Base-by-base conservation (phyloP, 2,329 filamentous ascomycete species). In the Ascochyta pisi region DNA sequence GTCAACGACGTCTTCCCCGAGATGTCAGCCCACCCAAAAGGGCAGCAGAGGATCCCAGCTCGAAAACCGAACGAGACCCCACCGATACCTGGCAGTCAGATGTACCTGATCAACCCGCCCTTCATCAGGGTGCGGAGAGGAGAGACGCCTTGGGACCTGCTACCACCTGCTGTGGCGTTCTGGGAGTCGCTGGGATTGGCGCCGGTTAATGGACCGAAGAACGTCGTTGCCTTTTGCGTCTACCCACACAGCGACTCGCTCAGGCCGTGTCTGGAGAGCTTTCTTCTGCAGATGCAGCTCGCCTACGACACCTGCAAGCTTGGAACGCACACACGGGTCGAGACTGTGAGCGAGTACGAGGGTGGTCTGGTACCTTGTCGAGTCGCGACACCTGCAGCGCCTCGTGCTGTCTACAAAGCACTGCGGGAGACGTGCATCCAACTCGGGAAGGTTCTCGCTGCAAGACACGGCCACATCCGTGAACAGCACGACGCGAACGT, bases 171-270 rank as follows among this genome's bases (percentile, higher is more conserved):
- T 0, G 78, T 94, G 19, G 78, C 83, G 1, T 96, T 95, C 68
- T 96, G 91, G 92, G 91, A 95, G 69, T 87, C 88, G 42, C 78
- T 96, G 16, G 89, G 90, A 0, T 81, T 96, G 1, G 86, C 86
- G 1, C 91, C 91, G 3, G 85, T 85, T 8, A 85, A 85, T 55
- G 89, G 90, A 0, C 69, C 80, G 7, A 96, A 96, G 72, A 85
- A 94, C 58, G 78, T 95, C 27, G 82, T 83, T 33, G 84, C 87
- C 0, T 83, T 91, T 43, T 91, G 89, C 68, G 79, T 95, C 2
- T 89, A 88, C 60, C 90, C 91, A 0, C 79, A 83, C 46, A 84
- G 85, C 65, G 83, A 84, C 26, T 86, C 88, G 1, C 78, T 94
- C 64, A 74, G 78, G 34, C 83, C 86, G 39, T 84, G 85, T 44